A percentile compares a stretch with the other conserved stretches of the same genome.
Conservation (phyloP, 352 stramenopile species). For the Globisporangium yorkense region DNA sequence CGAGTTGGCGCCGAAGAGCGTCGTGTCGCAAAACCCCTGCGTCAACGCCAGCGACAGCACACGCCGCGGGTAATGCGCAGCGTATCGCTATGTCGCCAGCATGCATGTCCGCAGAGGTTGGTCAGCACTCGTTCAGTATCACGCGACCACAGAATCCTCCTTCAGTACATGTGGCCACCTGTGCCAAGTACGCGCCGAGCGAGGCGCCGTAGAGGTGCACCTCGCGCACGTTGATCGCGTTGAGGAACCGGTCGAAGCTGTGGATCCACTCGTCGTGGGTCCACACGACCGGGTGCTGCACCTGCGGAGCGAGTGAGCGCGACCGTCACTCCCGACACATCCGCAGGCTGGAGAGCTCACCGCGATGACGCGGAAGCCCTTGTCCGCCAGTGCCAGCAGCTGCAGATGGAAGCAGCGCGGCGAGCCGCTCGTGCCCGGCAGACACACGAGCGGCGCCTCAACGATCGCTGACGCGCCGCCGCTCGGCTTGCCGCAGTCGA, state of each 20-base stretch:
- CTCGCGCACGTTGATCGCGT: constrained; percentile 46
- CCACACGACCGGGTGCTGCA: constrained; percentile 73
- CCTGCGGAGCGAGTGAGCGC: constrained; percentile 8
- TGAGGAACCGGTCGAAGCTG: constrained; percentile 74
- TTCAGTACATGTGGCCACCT: constrained; percentile 22
- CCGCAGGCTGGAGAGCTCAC: constrained; percentile 17
- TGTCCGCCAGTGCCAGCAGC: constrained; percentile 35
- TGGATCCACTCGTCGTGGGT: constrained; percentile 80
- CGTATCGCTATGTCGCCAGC: constrained; percentile 32
- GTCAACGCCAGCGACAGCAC: constrained; percentile 58
- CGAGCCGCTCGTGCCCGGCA: constrained; percentile 49
- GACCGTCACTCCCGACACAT: background rate
- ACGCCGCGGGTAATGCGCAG: constrained; percentile 48
- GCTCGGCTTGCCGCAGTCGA: constrained; percentile 47
- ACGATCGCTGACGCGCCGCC: background rate
- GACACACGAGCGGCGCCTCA: constrained; percentile 44
- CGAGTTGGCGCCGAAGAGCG: constrained; percentile 30
- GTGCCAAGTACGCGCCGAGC: constrained; percentile 61
- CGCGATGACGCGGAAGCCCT: constrained; percentile 60
- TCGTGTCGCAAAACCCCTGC: constrained; percentile 57
- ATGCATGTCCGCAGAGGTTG: background rate
- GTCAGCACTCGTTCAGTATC: background rate
- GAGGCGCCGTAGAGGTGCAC: constrained; percentile 69
- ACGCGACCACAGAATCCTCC: no score
- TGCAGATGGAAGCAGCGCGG: constrained; percentile 58